These are phyloP conservation scores for Periglandula ipomoeae DNA, from an alignment of 2,329 filamentous ascomycete genomes.

Conservation along the genomic window DNA sequence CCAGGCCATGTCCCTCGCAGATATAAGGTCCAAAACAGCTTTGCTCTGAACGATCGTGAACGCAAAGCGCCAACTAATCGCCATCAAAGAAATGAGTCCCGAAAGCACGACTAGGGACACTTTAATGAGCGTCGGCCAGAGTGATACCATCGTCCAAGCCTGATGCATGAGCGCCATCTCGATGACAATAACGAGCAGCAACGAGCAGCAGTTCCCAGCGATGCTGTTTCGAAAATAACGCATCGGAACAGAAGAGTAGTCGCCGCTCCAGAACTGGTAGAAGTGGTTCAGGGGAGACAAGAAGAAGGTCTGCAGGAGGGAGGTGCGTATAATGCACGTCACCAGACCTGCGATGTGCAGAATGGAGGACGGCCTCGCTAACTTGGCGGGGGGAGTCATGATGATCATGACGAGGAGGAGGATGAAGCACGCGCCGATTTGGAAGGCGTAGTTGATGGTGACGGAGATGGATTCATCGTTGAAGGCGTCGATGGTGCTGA, in stretches of 20 bases:
- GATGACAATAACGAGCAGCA: slow-evolving; percentile 36
- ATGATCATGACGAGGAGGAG: slow-evolving; percentile 57
- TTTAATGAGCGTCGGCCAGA: slow-evolving; percentile 34
- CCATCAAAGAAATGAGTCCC: slow-evolving; percentile 22
- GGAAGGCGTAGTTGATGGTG: slow-evolving; percentile 57
- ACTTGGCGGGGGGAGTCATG: slow-evolving; percentile 58
- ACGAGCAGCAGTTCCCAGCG: slow-evolving; percentile 30
- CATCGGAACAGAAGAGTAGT: slow-evolving; percentile 39
- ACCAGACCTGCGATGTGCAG: slow-evolving; percentile 55
- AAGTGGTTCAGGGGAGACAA: slow-evolving; percentile 51
- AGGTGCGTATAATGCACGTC: slow-evolving; percentile 49
- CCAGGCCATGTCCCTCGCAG: slow-evolving; percentile 23
- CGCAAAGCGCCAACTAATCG: slow-evolving; percentile 23
- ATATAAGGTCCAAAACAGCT: slow-evolving; percentile 16
- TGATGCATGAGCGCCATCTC: slow-evolving; percentile 41
- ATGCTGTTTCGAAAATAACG: slow-evolving; percentile 27
- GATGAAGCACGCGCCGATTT: slow-evolving; percentile 59
- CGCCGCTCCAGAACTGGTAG: slow-evolving; percentile 48
- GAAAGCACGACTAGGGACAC: slow-evolving; percentile 23
- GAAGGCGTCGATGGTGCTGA: slow-evolving; percentile 23
- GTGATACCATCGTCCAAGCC: slow-evolving; percentile 41
- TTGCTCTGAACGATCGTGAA: slow-evolving; percentile 28
- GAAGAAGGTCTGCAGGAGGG: slow-evolving; percentile 50
- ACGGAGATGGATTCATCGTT: slow-evolving; percentile 25
- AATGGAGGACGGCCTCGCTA: slow-evolving; percentile 53